These are phyloP conservation scores for Camelina sativa DNA, from an alignment of 345 rosid genomes.

Conservation along the genomic window DNA sequence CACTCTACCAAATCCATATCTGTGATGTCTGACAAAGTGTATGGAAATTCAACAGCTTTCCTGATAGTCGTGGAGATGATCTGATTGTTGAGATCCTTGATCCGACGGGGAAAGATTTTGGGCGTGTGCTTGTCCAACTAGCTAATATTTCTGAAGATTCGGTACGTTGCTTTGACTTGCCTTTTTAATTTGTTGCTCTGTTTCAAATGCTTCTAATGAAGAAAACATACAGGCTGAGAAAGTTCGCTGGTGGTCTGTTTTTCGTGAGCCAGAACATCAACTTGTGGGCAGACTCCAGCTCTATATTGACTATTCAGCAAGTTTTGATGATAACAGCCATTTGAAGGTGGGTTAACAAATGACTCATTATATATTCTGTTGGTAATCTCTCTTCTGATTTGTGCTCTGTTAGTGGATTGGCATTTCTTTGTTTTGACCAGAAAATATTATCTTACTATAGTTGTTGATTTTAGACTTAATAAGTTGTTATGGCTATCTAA, in stretches of 20 bases:
- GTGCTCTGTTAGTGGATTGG: conserved; percentile 6
- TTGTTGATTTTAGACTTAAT: conserved; percentile 8
- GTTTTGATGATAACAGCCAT: conserved; percentile 77
- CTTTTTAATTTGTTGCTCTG: conserved; percentile 7
- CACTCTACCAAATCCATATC: conserved; percentile 20
- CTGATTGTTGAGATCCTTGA: conserved; percentile 87
- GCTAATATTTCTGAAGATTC: conserved; percentile 77
- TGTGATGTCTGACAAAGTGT: conserved; percentile 37
- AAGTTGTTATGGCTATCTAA: conserved; percentile 7
- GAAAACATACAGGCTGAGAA: conserved; percentile 74
- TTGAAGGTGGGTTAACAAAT: conserved; percentile 62
- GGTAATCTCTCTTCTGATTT: conserved; percentile 1
- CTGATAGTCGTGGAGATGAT: conserved; percentile 94
- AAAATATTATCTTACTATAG: neutral
- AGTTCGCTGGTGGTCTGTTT: conserved; percentile 94
- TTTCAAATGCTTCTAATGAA: conserved; percentile 41
- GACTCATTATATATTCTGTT: conserved; percentile 25
- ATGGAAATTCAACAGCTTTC: conserved; percentile 71
- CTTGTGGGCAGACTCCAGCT: conserved; percentile 88
- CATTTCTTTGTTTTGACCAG: conserved; percentile 7
- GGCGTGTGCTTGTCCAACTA: conserved; percentile 91
- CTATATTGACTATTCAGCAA: conserved; percentile 76
- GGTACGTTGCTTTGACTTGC: conserved; percentile 48
- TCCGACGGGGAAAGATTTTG: conserved; percentile 80
- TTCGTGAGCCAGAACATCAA: conserved; percentile 92